Percentiles rank a stretch among this genome's conserved stretches.
Evolutionary conservation across 139 green algal species (phyloP).

Genomic region (Tetradesmus lagerheimii): DNA sequence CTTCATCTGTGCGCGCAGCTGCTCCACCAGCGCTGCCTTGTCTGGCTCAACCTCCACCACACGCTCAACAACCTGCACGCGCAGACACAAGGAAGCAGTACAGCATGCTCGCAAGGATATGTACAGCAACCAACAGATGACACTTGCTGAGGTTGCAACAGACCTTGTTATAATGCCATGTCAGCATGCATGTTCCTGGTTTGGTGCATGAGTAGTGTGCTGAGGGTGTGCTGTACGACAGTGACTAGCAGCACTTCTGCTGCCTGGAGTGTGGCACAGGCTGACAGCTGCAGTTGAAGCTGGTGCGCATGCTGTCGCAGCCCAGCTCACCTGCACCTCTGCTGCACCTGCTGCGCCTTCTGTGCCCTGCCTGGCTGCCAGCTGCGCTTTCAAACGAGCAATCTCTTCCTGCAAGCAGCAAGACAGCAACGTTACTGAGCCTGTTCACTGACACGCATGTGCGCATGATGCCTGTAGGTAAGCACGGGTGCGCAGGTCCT

Average conservation of each 20-base stretch:
- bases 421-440: not conserved
- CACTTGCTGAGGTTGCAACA: too few species aligned
- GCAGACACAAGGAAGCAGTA: not conserved
- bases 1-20: slow-evolving; percentile 64
- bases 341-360: not conserved
- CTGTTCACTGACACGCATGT: not conserved
- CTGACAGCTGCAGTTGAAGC: too few species aligned
- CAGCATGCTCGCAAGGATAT: not conserved
- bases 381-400: slow-evolving; percentile 76
- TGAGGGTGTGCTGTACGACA: too few species aligned
- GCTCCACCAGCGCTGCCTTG: slow-evolving; percentile 61
- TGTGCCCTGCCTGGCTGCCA: slow-evolving; percentile 58
- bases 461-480: too few species aligned
- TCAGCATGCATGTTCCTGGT: too few species aligned
- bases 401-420: slow-evolving; percentile 87
- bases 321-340: not conserved
- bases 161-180: too few species aligned
- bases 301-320: too few species aligned
- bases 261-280: too few species aligned
- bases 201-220: too few species aligned
- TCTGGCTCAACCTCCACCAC: slow-evolving; percentile 67
- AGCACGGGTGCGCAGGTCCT: too few species aligned
- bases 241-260: too few species aligned
- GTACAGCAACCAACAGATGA: too few species aligned
- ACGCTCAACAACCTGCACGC: slow-evolving; percentile 52